Evolutionary conservation across 495 filamentous ascomycete genomes (phyloP).

Genomic region (Extremus antarcticus): DNA sequence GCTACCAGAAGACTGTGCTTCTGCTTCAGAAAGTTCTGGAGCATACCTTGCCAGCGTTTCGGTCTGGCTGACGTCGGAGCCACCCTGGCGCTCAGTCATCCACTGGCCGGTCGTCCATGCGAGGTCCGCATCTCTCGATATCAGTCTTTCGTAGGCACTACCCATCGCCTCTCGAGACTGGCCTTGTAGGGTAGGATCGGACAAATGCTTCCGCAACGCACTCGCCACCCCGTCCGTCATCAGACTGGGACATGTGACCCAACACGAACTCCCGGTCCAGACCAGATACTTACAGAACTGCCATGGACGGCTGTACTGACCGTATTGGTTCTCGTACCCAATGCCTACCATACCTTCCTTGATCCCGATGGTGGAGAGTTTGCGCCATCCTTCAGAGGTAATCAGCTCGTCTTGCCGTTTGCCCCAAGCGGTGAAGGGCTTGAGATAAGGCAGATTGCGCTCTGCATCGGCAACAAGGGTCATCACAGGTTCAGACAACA

Average conservation of each 20-base stretch:
- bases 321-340: conserved; percentile 40
- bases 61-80: conserved; percentile 59
- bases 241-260: conserved; percentile 54
- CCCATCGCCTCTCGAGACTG: conserved; percentile 36
- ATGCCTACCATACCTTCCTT: conserved; percentile 43
- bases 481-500: conserved; percentile 32
- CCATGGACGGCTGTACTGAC: conserved; percentile 39
- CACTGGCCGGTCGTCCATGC: conserved; percentile 72
- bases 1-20: conserved; percentile 11
- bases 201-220: conserved; percentile 45
- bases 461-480: conserved; percentile 49
- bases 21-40: conserved; percentile 2
- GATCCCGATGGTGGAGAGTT: conserved; percentile 43
- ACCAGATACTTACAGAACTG: conserved; percentile 54
- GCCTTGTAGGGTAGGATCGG: conserved; percentile 18
- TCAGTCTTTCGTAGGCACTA: conserved; percentile 40
- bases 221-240: conserved; percentile 64
- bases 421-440: conserved; percentile 42
- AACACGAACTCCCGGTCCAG: conserved; percentile 50
- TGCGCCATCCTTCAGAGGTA: conserved; percentile 47
- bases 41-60: conserved; percentile 49
- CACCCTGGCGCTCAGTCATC: conserved; percentile 71
- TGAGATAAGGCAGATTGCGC: conserved; percentile 43
- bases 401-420: conserved; percentile 38
- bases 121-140: conserved; percentile 43